phyloP scores from a whole-genome alignment of 78 protist genomes.

The Acrasis kona region DNA sequence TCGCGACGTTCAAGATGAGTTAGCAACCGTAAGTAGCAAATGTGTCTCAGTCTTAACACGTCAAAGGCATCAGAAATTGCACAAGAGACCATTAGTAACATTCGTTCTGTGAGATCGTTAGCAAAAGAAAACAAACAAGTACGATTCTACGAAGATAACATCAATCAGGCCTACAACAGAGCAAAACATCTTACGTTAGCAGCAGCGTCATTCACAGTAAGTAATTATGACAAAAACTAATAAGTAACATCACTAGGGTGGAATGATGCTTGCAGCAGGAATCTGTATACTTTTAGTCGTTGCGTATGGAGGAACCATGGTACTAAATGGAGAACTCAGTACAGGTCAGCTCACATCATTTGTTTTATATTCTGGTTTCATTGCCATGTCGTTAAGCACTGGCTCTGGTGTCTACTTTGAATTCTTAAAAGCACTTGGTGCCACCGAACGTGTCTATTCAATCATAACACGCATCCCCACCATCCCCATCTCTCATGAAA shows the following conservation, averaged over 20 bases:
- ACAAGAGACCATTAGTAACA: constrained; percentile 10
- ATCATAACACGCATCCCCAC: constrained; percentile 57
- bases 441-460: constrained; percentile 62
- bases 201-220: too few species aligned
- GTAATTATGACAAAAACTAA: too few species aligned
- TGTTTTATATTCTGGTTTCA: constrained; percentile 49
- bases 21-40: too few species aligned
- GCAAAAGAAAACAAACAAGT: too few species aligned
- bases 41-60: too few species aligned
- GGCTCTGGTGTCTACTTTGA: constrained; percentile 35
- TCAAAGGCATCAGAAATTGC: constrained; percentile 22
- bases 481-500: constrained; percentile 1
- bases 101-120: constrained; percentile 30
- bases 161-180: too few species aligned
- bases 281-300: constrained; percentile 23
- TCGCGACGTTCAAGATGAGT: neutral
- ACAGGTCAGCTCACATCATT: constrained; percentile 52
- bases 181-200: too few species aligned
- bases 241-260: too few species aligned
- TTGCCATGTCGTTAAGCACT: constrained; percentile 42
- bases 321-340: constrained; percentile 23
- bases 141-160: too few species aligned
- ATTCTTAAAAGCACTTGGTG: constrained; percentile 55
- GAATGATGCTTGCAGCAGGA: neutral
- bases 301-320: constrained; percentile 58